phyloP scores from a whole-genome alignment of 148 eudicot genomes.

The Diospyros kaki region DNA sequence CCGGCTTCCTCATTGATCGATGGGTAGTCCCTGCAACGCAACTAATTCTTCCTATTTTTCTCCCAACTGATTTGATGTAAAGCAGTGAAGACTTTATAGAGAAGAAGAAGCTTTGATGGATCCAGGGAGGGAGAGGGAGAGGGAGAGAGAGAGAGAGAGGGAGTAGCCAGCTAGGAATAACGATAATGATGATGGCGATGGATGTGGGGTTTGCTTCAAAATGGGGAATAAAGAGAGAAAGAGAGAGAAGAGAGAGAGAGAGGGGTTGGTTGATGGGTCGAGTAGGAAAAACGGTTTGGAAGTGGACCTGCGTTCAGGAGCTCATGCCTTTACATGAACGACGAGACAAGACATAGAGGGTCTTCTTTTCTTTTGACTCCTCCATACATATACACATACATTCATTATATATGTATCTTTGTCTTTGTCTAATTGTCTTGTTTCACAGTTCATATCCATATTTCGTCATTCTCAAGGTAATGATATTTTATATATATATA shows the following conservation, averaged over 20 bases:
- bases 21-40: background rate
- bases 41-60: background rate
- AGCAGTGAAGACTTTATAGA: conserved; percentile 34
- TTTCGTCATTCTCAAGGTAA: conserved; percentile 59
- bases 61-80: conserved; percentile 26
- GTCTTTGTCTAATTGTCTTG: conserved; percentile 47
- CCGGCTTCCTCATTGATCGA: conserved; percentile 53
- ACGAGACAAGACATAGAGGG: too few species aligned
- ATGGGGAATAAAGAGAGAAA: conserved; percentile 32
- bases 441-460: conserved; percentile 4
- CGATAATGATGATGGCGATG: conserved; percentile 45
- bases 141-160: conserved; percentile 1
- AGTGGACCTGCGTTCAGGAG: conserved; percentile 9
- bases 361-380: too few species aligned
- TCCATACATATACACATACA: too few species aligned
- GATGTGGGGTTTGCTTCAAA: conserved; percentile 61
- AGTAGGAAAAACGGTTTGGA: conserved; percentile 58
- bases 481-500: background rate
- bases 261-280: conserved; percentile 63
- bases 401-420: conserved; percentile 35
- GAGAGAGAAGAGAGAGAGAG: conserved; percentile 31
- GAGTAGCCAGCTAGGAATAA: conserved; percentile 39
- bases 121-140: conserved; percentile 10
- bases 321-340: too few species aligned
- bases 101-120: conserved; percentile 9